These are phyloP conservation scores for Linum tenue DNA, from an alignment of 345 rosid species.

Conservation along the genomic window DNA sequence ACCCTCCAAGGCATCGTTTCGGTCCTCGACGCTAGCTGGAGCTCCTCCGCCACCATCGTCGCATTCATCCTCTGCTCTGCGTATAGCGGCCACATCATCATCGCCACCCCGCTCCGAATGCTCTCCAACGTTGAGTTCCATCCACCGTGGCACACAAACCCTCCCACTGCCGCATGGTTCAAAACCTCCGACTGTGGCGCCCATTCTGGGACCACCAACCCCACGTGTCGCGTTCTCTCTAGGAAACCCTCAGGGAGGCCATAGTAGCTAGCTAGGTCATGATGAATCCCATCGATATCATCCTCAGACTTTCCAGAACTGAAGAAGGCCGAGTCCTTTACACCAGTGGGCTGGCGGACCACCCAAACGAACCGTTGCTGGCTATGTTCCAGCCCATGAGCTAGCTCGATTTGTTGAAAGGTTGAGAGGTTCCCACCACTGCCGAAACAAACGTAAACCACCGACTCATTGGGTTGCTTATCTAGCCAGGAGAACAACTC, in stretches of 20 bases:
- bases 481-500: constrained; percentile 36
- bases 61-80: not conserved
- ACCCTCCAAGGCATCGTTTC: not conserved
- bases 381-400: constrained; percentile 35
- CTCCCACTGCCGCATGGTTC: not conserved
- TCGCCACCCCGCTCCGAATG: not conserved
- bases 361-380: constrained; percentile 44
- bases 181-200: not conserved
- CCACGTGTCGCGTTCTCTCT: not conserved
- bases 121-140: not conserved
- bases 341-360: constrained; percentile 16
- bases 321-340: not conserved
- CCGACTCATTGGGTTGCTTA: constrained; percentile 26
- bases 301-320: not conserved
- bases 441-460: constrained; percentile 45
- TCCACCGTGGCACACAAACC: not conserved
- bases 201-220: not conserved
- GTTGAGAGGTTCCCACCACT: constrained; percentile 22
- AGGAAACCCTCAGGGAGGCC: not conserved
- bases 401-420: constrained; percentile 37
- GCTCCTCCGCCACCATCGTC: constrained; percentile 9
- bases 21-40: constrained; percentile 14
- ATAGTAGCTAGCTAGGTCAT: not conserved
- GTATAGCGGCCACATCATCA: not conserved
- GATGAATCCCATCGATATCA: not conserved